Base-by-base conservation (phyloP, 192 early-diverging fungal species). In the Backusella australiensis region DNA sequence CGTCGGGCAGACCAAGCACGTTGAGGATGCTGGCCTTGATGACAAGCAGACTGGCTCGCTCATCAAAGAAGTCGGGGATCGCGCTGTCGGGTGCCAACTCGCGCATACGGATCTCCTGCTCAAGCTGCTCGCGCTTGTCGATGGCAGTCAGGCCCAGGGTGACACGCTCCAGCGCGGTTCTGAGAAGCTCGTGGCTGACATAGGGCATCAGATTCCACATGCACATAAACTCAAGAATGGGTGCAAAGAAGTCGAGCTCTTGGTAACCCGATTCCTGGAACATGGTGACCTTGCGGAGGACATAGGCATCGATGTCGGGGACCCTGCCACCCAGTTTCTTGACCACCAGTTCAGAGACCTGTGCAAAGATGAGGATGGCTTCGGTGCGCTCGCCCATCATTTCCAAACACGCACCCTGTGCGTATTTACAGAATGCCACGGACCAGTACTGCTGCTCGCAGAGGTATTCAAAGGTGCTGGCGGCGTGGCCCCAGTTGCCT, bases 341-440 rank as follows among this genome's bases (percentile, higher is more conserved):
- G 34, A 73, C 77, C 19, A 86, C 84, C n/a, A 88, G 35, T 15
- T 78, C 69, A n/a, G 83, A 78, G 15, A 89, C 85, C 29, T 82
- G 35, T 14, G 82, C 81, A 67, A 91, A 94, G 73, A 90, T 89
- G 21, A 87, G 44, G 39, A 95, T 87, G 1, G 94, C 94, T 46
- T 93, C 92, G 32, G 87, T 87, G 14, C 88, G 92, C 36, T 92
- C 86, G 3, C 94, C 94, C 4, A 82, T 80, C 42, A 84, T 84
- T 34, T 84, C 85, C 7, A 85, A 52, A 29, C 83, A 80, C 1
- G 86, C 85, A 0, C 85, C 87, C 39, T 84, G 80, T 41, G 82
- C 82, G 69, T 87, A 89, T 11, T 81, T 76, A 56, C 82, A 85
- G 41, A 89, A 85, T 0, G 78, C 85, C 14, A 74, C 72, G n/a